Evolutionary conservation across 768 basidiomycete genomes (phyloP), one percentile per base, ranked within the genome.

Genomic region (Roridomyces roridus): DNA sequence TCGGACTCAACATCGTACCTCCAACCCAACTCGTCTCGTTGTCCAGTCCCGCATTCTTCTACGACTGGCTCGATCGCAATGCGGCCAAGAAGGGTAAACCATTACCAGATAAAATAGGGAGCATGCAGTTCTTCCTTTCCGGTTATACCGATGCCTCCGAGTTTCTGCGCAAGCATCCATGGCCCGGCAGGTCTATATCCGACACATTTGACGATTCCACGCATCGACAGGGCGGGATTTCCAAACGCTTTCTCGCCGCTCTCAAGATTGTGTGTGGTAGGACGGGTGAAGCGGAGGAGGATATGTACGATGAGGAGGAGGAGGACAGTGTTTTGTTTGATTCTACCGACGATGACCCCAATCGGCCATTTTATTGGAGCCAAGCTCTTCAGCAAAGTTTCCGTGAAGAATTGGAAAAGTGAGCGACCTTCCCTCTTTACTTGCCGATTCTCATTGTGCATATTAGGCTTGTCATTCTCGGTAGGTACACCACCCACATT

Each of bases 331-430:
- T 80, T 37, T 71, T 91, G 35, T 91, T 85, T 62, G 88, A 90
- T 66, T 83, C 77, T 14, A 83, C 83, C 2, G 87, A 91, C 4
- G 70, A 73, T 45, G 81, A 85, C 46, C 74, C 77, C 5, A 75
- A 79, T 51, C 74, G 83, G 40, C 85, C 87, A 1, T 95, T 95
- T 69, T 87, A 91, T 69, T 96, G 94, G 94, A 91, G 85, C 46
- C 81, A 82, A 59, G 76, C 78, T 7, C 77, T 95, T 40, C 92
- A 94, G 62, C 82, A 87, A 60, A 89, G 87, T 59, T 96, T 96
- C 68, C 79, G 92, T 61, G 89, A 92, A 71, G 92, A 95, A 63
- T 75, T 96, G 21, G 94, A 96, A 70, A 94, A 94, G 88, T 92
- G 64, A 64, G 3, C 23, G 43, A 4, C 55, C 25, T 48, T 5